Conservation (phyloP, 768 basidiomycete species). For the Podaxis pistillaris region DNA sequence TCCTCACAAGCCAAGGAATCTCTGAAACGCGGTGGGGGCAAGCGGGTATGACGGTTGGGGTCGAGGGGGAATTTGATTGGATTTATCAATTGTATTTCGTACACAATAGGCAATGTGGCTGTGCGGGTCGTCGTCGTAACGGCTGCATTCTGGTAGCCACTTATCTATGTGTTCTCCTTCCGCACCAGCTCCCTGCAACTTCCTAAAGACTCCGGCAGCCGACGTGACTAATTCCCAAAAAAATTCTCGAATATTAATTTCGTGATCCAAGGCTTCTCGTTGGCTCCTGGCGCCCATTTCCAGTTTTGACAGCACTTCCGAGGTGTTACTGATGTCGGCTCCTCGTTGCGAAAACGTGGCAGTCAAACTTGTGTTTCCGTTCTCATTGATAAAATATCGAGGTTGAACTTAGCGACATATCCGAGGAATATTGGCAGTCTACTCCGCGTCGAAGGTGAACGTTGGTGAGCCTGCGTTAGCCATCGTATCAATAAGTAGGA, state of each 20-base stretch:
- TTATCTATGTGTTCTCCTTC: not conserved
- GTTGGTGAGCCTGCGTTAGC: not conserved
- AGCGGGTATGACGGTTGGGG: not conserved
- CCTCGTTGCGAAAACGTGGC: not conserved
- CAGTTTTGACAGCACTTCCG: not conserved
- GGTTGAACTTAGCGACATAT: not conserved
- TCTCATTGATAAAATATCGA: not conserved
- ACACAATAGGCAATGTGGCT: not conserved
- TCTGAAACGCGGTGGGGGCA: not conserved
- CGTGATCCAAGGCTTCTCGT: not conserved
- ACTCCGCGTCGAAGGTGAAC: not conserved
- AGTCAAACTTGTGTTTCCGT: not conserved
- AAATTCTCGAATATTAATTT: not conserved
- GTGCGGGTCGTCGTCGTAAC: not conserved
- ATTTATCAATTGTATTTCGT: not conserved
- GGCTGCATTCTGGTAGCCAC: not conserved
- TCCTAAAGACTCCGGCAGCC: not conserved
- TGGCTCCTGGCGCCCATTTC: not conserved
- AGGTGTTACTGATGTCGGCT: not conserved
- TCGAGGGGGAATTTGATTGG: not conserved
- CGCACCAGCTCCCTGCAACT: not conserved
- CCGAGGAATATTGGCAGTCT: conserved; percentile 1
- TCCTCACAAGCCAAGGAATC: not conserved
- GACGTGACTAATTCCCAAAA: not conserved
- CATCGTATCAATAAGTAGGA: not conserved